A percentile compares a stretch with the other conserved stretches of the same genome.
phyloP scores from a whole-genome alignment of 148 eudicot species.

The Polygonum aviculare region DNA sequence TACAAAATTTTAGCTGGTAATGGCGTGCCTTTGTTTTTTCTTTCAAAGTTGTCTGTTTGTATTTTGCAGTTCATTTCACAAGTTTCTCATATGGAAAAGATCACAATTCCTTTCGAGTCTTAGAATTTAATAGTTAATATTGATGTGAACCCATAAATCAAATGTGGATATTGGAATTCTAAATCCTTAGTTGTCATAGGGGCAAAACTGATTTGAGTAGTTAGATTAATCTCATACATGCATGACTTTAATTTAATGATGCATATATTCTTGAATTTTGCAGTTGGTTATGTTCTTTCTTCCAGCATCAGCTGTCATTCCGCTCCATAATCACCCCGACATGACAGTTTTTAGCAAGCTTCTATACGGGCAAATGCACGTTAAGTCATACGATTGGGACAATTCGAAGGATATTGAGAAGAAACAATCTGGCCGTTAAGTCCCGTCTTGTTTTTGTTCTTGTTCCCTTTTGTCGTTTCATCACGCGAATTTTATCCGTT shows the following conservation, averaged over 20 bases:
- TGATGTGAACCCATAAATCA: no score
- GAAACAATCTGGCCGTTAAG: slow-evolving; percentile 34
- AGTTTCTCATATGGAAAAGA: no score
- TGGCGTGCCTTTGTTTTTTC: no score
- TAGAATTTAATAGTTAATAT: no score
- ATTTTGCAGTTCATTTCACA: no score
- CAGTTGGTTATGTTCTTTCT: slow-evolving; percentile 76
- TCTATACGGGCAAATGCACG: slow-evolving; percentile 64
- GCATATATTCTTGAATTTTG: slow-evolving; percentile 5
- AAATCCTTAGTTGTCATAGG: no score
- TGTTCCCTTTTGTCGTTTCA: no score
- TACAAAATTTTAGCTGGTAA: no score
- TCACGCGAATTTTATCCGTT: no score
- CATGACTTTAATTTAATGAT: not conserved
- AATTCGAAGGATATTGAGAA: slow-evolving; percentile 17
- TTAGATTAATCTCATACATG: not conserved
- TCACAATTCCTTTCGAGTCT: no score
- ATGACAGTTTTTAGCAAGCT: slow-evolving; percentile 93
- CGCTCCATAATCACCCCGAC: slow-evolving; percentile 87
- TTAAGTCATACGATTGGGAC: slow-evolving; percentile 79
- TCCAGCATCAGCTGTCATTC: slow-evolving; percentile 65
- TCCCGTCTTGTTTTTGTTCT: not conserved
- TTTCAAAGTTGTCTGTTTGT: no score
- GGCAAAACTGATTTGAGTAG: not conserved
- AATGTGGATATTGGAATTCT: no score